A percentile compares a stretch with the other conserved stretches of the same genome.
phyloP scores from a whole-genome alignment of 1,139 yeast genomes.

The Meyerozyma smithsonii region DNA sequence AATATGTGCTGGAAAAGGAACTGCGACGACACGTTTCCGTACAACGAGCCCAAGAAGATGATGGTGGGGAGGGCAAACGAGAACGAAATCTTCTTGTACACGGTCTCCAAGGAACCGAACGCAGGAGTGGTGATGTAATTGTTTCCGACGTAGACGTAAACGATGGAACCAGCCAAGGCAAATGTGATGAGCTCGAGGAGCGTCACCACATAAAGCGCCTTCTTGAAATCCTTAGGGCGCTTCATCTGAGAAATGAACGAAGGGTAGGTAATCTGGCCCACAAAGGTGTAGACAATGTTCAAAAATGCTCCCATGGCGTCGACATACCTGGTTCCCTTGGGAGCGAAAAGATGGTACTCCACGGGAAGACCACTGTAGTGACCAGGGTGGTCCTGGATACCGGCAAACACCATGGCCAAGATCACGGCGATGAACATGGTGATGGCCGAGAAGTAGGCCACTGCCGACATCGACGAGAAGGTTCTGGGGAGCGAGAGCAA shows the following conservation, averaged over 20 bases:
- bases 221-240: constrained; percentile 52
- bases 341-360: constrained; percentile 45
- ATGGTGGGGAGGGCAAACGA: constrained; percentile 61
- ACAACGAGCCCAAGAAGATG: constrained; percentile 51
- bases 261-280: constrained; percentile 60
- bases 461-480: constrained; percentile 44
- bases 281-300: constrained; percentile 59
- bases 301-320: constrained; percentile 52
- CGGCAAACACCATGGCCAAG: constrained; percentile 50
- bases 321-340: constrained; percentile 47
- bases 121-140: constrained; percentile 56
- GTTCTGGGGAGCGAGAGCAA: constrained; percentile 53
- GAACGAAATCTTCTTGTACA: constrained; percentile 50
- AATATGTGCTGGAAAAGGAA: constrained; percentile 46
- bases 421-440: constrained; percentile 57
- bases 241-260: constrained; percentile 60
- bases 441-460: constrained; percentile 48
- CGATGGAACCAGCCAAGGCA: constrained; percentile 50
- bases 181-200: constrained; percentile 45
- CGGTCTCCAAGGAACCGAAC: constrained; percentile 45
- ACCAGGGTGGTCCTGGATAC: constrained; percentile 46
- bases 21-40: constrained; percentile 51
- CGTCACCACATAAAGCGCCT: constrained; percentile 51
- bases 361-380: constrained; percentile 29
- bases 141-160: constrained; percentile 56